phyloP scores from a whole-genome alignment of 495 filamentous ascomycete genomes.

The Pyrenula aspistea region DNA sequence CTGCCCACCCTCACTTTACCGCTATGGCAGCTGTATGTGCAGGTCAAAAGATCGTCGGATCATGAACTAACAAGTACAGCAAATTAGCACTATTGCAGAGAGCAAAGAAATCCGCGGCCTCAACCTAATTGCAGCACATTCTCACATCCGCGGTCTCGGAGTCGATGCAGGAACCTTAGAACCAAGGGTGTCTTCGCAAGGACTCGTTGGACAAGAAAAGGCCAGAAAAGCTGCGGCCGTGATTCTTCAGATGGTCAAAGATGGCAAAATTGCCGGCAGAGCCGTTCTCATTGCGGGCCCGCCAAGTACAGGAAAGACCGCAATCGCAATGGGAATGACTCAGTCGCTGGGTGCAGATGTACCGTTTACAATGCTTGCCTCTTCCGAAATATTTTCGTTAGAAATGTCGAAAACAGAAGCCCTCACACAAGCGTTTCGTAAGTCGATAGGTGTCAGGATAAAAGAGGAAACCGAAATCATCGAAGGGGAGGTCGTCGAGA shows the following conservation, averaged over 20 bases:
- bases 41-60: background rate
- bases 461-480: slow-evolving; percentile 99
- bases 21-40: background rate
- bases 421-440: slow-evolving; percentile 92
- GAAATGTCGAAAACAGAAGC: slow-evolving; percentile 99
- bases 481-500: slow-evolving; percentile 97
- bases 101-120: slow-evolving; percentile 86
- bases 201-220: slow-evolving; percentile 93
- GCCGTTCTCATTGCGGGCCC: slow-evolving; percentile 93
- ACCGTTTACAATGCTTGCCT: slow-evolving; percentile 89
- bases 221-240: slow-evolving; percentile 92
- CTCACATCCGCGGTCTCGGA: slow-evolving; percentile 90
- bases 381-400: slow-evolving; percentile 93
- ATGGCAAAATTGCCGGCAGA: slow-evolving; percentile 93
- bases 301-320: slow-evolving; percentile 96
- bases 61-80: slow-evolving; percentile 27
- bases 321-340: slow-evolving; percentile 97
- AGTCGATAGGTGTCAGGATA: slow-evolving; percentile 91
- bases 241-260: slow-evolving; percentile 95
- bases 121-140: slow-evolving; percentile 96
- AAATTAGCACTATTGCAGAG: slow-evolving; percentile 87
- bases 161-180: slow-evolving; percentile 88
- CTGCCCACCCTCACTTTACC: background rate
- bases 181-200: slow-evolving; percentile 75
- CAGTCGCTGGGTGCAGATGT: slow-evolving; percentile 89